Percentiles rank a stretch among this genome's conserved stretches.
Evolutionary conservation across 495 filamentous ascomycete genomes (phyloP).

Genomic region (Penicillium roqueforti): DNA sequence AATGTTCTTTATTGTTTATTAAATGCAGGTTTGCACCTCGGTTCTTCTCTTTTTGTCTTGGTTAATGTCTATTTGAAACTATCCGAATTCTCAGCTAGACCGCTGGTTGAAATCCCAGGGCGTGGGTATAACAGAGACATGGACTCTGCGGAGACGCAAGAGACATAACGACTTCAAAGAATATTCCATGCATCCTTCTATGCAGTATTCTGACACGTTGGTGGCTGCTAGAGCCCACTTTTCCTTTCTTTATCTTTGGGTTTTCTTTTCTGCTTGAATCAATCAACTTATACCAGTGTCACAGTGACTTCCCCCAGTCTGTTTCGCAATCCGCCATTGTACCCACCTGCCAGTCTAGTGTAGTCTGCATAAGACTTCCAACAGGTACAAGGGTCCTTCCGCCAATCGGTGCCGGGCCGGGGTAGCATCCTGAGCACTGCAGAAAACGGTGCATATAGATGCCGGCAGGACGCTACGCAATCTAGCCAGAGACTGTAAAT

Average conservation of each 20-base stretch:
- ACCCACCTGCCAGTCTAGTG: conserved; percentile 9
- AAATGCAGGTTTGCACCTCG: too few relatives aligned
- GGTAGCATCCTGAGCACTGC: conserved; percentile 6
- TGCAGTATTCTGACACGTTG: conserved; percentile 30
- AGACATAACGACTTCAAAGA: conserved; percentile 20
- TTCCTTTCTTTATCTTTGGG: conserved; percentile 4
- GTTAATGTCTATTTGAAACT: too few relatives aligned
- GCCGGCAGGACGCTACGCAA: conserved; percentile 4
- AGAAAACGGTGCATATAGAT: conserved; percentile 13
- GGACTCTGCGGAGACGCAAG: background rate
- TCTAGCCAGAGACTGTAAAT: background rate
- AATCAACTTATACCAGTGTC: conserved; percentile 8
- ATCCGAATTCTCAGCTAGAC: too few relatives aligned
- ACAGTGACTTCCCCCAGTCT: conserved; percentile 15
- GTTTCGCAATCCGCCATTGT: conserved; percentile 19
- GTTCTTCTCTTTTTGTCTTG: background rate
- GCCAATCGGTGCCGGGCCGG: conserved; percentile 3
- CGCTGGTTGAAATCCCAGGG: conserved; percentile 10
- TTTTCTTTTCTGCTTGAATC: conserved; percentile 1
- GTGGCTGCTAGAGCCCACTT: conserved; percentile 18
- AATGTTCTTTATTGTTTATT: background rate
- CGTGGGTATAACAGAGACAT: conserved; percentile 5
- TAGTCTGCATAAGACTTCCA: conserved; percentile 5
- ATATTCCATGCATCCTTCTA: conserved; percentile 41
- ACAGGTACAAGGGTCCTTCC: conserved; percentile 3